Evolutionary conservation across 139 green algal species (phyloP).

Genomic region (Micromonas pusilla): DNA sequence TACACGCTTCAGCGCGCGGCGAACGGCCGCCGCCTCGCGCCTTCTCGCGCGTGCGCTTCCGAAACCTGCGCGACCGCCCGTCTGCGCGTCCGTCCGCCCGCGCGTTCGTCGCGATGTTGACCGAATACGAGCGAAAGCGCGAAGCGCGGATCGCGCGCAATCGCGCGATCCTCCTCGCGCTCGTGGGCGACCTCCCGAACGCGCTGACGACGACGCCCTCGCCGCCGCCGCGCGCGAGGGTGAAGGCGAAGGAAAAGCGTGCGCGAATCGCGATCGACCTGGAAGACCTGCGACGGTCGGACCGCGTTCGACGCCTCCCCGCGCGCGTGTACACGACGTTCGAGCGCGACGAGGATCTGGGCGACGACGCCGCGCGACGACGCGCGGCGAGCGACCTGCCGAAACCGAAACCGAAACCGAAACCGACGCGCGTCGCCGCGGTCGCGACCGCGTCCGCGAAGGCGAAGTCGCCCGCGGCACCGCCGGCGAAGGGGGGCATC

Average conservation of each 20-base stretch:
- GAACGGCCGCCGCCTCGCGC: too few relatives aligned
- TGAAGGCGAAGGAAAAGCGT: background rate
- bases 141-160: conserved; percentile 14
- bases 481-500: background rate
- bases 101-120: background rate
- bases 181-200: background rate
- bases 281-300: background rate
- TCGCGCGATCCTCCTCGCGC: background rate
- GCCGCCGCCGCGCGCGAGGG: background rate
- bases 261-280: background rate
- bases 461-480: too few relatives aligned
- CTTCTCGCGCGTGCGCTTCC: too few relatives aligned
- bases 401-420: background rate
- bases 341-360: conserved; percentile 12
- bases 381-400: too few relatives aligned
- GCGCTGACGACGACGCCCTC: background rate
- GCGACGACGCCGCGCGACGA: background rate
- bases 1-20: too few relatives aligned
- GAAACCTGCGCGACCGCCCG: too few relatives aligned
- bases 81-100: too few relatives aligned
- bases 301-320: background rate
- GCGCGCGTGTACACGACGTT: conserved; percentile 22
- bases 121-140: conserved; percentile 5
- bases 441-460: too few relatives aligned
- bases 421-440: too few relatives aligned